Percentiles rank a stretch among this genome's conserved stretches.
These are phyloP conservation scores for Penicillium atrosanguineum DNA, from an alignment of 495 filamentous ascomycete genomes.

Conservation along the genomic window DNA sequence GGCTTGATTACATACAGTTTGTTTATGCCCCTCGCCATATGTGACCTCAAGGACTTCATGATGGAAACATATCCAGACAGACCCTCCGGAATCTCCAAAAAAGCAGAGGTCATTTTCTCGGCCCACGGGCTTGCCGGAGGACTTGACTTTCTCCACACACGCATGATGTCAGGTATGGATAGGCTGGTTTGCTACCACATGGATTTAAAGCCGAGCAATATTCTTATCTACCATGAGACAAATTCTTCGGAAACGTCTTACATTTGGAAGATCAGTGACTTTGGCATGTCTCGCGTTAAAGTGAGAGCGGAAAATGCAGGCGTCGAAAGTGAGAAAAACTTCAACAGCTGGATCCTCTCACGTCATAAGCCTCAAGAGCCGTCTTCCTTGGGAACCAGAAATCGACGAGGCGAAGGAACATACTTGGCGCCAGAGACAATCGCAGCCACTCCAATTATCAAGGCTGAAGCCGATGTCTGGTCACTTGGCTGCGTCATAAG, in stretches of 20 bases:
- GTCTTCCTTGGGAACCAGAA: slow-evolving; percentile 11
- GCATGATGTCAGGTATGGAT: slow-evolving; percentile 25
- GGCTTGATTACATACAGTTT: slow-evolving; percentile 28
- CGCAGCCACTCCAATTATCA: slow-evolving; percentile 23
- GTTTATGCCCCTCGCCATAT: slow-evolving; percentile 37
- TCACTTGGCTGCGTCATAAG: slow-evolving; percentile 37
- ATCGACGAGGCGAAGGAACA: slow-evolving; percentile 23
- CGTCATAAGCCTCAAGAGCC: neutral
- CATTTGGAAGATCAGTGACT: slow-evolving; percentile 40
- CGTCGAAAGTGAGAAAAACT: slow-evolving; percentile 12
- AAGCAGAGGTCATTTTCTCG: slow-evolving; percentile 22
- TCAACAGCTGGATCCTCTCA: slow-evolving; percentile 3
- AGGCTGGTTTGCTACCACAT: slow-evolving; percentile 36
- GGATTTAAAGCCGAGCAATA: slow-evolving; percentile 38
- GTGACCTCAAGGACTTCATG: slow-evolving; percentile 33
- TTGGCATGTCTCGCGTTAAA: slow-evolving; percentile 38
- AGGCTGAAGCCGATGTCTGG: slow-evolving; percentile 34
- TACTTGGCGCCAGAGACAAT: slow-evolving; percentile 34
- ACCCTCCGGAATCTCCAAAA: slow-evolving; percentile 14
- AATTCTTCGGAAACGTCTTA: slow-evolving; percentile 4
- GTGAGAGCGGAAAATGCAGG: slow-evolving; percentile 9
- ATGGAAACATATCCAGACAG: slow-evolving; percentile 4
- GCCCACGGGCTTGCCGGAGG: slow-evolving; percentile 32
- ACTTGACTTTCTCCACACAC: slow-evolving; percentile 33
- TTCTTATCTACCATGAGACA: slow-evolving; percentile 30